phyloP scores from a whole-genome alignment of 192 early-diverging fungal genomes.

The Cladochytrium replicatum region DNA sequence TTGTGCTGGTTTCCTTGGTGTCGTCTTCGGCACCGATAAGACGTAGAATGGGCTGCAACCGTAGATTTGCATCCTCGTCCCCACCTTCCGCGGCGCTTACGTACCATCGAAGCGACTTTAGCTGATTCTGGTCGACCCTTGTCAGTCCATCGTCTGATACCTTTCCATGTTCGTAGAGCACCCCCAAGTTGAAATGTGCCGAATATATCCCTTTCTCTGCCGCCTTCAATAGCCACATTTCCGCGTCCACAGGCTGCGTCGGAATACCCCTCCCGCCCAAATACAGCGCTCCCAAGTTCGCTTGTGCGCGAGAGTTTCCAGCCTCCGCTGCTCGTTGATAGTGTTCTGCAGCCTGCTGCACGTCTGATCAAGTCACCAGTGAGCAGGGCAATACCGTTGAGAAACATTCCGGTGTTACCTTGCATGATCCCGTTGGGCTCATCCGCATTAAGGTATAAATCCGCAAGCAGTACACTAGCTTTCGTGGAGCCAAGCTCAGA shows the following conservation, averaged over 20 bases:
- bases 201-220: not conserved
- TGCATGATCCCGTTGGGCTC: not conserved
- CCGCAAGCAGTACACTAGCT: not conserved
- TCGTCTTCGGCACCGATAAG: too few species aligned
- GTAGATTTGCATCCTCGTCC: not conserved
- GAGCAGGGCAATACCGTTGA: too few species aligned
- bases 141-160: too few species aligned
- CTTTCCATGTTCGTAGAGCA: not conserved
- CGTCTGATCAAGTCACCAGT: too few species aligned
- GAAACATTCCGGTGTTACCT: too few species aligned
- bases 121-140: not conserved
- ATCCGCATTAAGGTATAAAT: not conserved
- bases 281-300: not conserved
- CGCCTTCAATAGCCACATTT: not conserved
- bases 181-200: not conserved
- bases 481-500: not conserved
- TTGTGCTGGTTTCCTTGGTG: not conserved
- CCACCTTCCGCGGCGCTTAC: not conserved
- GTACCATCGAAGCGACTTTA: not conserved
- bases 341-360: not conserved
- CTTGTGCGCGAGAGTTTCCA: not conserved
- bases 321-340: not conserved
- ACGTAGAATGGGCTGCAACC: too few species aligned
- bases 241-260: not conserved
- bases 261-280: not conserved